Evolutionary conservation across 2,329 filamentous ascomycete species (phyloP), one percentile per base, ranked within the genome.

Genomic region (Mycosphaerella sp.): DNA sequence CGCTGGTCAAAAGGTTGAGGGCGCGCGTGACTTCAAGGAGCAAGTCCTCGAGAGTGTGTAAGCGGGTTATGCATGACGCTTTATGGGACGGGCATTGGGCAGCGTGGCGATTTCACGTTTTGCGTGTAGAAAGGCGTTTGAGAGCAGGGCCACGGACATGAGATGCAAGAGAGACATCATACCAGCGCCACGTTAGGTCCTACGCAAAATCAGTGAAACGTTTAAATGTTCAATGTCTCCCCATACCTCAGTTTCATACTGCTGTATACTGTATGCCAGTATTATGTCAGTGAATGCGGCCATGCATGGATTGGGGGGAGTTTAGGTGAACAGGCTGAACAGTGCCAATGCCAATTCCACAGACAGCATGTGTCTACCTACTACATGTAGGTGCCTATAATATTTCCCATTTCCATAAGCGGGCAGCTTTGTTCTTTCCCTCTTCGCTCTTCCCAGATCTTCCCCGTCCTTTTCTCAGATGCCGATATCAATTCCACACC

Each of bases 1-100:
- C 79, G 84, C 90, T 74, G 93, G 93, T 70, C 89, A 96, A 79
- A 97, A 96, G 89, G 89, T 78, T 67, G 93, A 97, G 84, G 61
- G 61, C 40, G 62, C 62, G 58, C 82, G 90, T 73, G 92, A 98
- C 80, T 98, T 97, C 87, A 95, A 96, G 88, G 92, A 98, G 85
- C 83, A 82, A 72, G 89, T 96, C 72, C 83, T 96, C 69, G 89
- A 95, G 75, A 84, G 83, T 75, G 93, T 97, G 78, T 97, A 89
- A 90, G 59, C 55, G 51, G 54, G 42, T 61, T 57, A 58, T 53
- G 51, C 42, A 48, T 57, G 55, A 54, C 45, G 54, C 51, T 51
- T 51, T 54, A 53, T 54, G 54, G 53, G 55, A 56, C 21, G 57
- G 54, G 59, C 55, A 59, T 62, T 59, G 55, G 59, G 55, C 48